Evolutionary conservation across 2,329 filamentous ascomycete species (phyloP).

Genomic region (Colletotrichum acutatum): DNA sequence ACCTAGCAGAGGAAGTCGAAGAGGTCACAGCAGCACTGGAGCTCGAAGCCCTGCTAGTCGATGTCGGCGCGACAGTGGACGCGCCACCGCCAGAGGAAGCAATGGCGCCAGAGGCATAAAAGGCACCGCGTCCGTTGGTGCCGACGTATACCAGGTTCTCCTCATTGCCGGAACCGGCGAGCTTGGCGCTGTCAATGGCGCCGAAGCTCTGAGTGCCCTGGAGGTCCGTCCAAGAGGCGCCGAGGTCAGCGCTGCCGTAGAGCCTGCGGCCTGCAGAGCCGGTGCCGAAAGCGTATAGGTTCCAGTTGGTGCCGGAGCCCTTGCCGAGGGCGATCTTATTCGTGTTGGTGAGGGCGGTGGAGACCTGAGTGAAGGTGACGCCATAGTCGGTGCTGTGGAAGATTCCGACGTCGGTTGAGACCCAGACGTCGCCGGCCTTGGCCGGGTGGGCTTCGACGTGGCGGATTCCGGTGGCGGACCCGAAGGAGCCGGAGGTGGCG

Average conservation of each 20-base stretch:
- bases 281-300: slow-evolving; percentile 59
- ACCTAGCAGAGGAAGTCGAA: not conserved
- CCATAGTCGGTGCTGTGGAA: slow-evolving; percentile 66
- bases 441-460: slow-evolving; percentile 67
- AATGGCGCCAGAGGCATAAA: slow-evolving; percentile 43
- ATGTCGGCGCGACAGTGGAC: slow-evolving; percentile 9
- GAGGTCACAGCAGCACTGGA: slow-evolving; percentile 10
- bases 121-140: slow-evolving; percentile 60
- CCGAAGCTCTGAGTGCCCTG: slow-evolving; percentile 62
- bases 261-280: slow-evolving; percentile 55
- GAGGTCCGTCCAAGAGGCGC: slow-evolving; percentile 58
- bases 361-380: slow-evolving; percentile 54
- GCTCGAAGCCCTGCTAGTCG: slow-evolving; percentile 8
- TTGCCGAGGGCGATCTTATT: slow-evolving; percentile 57
- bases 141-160: slow-evolving; percentile 60
- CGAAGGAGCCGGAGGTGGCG: slow-evolving; percentile 48
- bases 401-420: slow-evolving; percentile 64
- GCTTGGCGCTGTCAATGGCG: slow-evolving; percentile 49
- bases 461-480: slow-evolving; percentile 58
- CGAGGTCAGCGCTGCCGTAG: slow-evolving; percentile 57
- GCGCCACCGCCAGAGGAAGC: slow-evolving; percentile 20
- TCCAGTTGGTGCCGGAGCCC: slow-evolving; percentile 53
- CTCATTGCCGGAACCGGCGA: slow-evolving; percentile 58
- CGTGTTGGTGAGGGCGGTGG: slow-evolving; percentile 50
- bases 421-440: slow-evolving; percentile 70